Conservation (phyloP, 108 stramenopile species). For the Chaetoceros tenuissimus region DNA sequence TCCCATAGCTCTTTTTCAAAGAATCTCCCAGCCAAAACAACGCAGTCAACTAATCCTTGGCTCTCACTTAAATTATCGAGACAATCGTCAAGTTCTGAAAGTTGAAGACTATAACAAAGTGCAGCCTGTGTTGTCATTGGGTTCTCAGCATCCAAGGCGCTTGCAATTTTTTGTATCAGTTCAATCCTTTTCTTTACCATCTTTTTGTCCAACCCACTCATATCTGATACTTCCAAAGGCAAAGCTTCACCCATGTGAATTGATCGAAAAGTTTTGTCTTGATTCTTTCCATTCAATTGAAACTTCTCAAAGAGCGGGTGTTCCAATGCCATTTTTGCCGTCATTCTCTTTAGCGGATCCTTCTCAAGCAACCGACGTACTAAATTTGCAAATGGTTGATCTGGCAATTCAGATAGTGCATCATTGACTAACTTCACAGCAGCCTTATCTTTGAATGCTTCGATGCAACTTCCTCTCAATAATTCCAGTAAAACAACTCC, state of each 20-base stretch:
- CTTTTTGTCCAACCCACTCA: slow-evolving; percentile 4
- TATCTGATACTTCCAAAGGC: slow-evolving; percentile 1
- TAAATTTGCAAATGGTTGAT: slow-evolving; percentile 62
- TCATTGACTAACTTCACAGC: slow-evolving; percentile 44
- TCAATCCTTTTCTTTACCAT: slow-evolving; percentile 32
- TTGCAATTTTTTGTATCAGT: slow-evolving; percentile 43
- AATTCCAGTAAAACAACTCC: slow-evolving; percentile 78
- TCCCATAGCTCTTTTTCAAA: slow-evolving; percentile 52
- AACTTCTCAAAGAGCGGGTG: slow-evolving; percentile 62
- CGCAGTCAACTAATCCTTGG: slow-evolving; percentile 64
- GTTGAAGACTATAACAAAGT: slow-evolving; percentile 37
- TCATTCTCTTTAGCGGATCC: slow-evolving; percentile 47
- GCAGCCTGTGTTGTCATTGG: slow-evolving; percentile 64
- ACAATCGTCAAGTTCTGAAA: slow-evolving; percentile 59
- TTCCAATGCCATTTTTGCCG: slow-evolving; percentile 58
- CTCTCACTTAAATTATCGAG: slow-evolving; percentile 46
- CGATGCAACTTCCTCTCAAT: slow-evolving; percentile 37
- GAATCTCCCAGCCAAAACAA: slow-evolving; percentile 60
- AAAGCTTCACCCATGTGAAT: slow-evolving; percentile 28
- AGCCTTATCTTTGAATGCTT: slow-evolving; percentile 48
- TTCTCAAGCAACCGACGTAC: slow-evolving; percentile 50
- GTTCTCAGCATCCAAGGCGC: slow-evolving; percentile 46
- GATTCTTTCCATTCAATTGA: slow-evolving; percentile 25
- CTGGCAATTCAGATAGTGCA: slow-evolving; percentile 34
- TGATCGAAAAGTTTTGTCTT: slow-evolving; percentile 3